Base-by-base conservation (phyloP, 2,329 filamentous ascomycete genomes). In the Colletotrichum sublineola region DNA sequence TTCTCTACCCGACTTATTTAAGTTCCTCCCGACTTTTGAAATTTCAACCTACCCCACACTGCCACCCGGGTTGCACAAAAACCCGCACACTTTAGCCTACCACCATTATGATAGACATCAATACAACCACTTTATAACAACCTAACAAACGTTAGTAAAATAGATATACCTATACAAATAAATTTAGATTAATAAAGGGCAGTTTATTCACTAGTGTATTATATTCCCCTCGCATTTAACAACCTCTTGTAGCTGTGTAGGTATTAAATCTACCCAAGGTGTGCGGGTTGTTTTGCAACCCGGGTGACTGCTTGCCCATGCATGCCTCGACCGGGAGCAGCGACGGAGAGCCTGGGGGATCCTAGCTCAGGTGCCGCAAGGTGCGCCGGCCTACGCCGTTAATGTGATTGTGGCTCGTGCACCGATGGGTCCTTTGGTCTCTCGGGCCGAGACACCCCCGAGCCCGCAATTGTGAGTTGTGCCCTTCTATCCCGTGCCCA, bases 391-490 rank as follows among this genome's bases (percentile, higher is more conserved):
- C 33, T 58, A 42, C 55, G 46, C 63, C 52, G 62, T n/a, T 31
- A n/a, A 18, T 29, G 14, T 20, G 50, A 24, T 29, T 31, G 7
- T 46, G 50, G 62, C 20, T 44, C 11, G 50, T 53, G 62, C 36
- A 64, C 31, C 29, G 7, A 48, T 44, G 53, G n/a, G 48, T 12
- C n/a, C 20, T 31, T 46, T 48, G 18, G 20, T 44, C 46, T 31
- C 8, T 71, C 69, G 69, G 69, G 69, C 69, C 69, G 69, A 68
- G 64, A 55, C 29, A 71, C 36, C 44, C 42, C 69, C 69, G 69
- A 71, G 61, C 31, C 29, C 40, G n/a, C 18, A 61, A 31, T 9
- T 44, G 42, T 11, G 40, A 48, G 29, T 38, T 64, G 48, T 63
- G 61, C 48, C 61, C 61, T 56, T 57, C 36, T 33, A 46, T 71